Evolutionary conservation across 768 basidiomycete genomes (phyloP).

Genomic region (Auricularia heimuer): DNA sequence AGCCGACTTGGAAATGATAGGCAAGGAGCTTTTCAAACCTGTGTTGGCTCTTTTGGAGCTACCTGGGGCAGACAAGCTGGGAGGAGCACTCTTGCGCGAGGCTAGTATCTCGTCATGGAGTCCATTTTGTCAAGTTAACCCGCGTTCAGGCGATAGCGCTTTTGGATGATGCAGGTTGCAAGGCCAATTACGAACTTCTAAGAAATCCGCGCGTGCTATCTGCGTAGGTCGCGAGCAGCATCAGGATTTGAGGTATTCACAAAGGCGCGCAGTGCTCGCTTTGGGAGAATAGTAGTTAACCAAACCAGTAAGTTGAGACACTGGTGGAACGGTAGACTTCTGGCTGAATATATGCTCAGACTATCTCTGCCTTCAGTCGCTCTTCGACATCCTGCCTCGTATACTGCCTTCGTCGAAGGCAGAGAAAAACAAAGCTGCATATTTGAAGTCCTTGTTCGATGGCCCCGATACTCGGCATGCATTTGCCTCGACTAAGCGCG

Average conservation of each 20-base stretch:
- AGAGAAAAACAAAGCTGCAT: not conserved
- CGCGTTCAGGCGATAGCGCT: not conserved
- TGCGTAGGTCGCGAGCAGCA: not conserved
- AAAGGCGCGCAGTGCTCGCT: not conserved
- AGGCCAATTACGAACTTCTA: not conserved
- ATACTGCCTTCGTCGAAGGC: not conserved
- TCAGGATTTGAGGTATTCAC: not conserved
- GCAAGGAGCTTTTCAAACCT: not conserved
- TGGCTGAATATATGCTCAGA: not conserved
- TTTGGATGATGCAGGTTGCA: not conserved
- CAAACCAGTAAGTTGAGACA: not conserved
- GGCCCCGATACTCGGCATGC: not conserved
- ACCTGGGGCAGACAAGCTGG: not conserved
- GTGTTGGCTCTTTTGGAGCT: not conserved
- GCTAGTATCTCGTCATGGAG: not conserved
- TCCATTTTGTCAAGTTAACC: not conserved
- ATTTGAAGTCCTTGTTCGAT: not conserved
- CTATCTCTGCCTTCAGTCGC: not conserved
- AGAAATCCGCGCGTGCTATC: not conserved
- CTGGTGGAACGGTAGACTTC: not conserved
- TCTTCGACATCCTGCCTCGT: not conserved
- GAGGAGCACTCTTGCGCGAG: not conserved
- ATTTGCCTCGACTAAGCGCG: not conserved
- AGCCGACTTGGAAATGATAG: not conserved
- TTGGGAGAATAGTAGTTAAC: not conserved